These are phyloP conservation scores for Isochrysis galbana DNA, from an alignment of 78 protist species.

Conservation along the genomic window DNA sequence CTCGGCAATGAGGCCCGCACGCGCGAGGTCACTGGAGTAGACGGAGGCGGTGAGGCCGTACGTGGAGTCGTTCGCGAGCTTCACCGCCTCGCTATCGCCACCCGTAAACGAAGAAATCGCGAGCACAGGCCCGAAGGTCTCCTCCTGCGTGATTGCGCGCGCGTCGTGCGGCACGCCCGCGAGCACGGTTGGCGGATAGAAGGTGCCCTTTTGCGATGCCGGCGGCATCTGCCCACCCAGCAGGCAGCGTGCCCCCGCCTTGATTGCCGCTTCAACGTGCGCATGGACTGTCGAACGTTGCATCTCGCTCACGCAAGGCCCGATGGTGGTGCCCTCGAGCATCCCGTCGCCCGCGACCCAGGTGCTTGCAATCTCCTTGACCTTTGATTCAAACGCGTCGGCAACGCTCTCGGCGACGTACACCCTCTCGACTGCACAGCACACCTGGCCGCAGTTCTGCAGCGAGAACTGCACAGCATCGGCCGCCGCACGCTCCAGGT, in stretches of 20 bases:
- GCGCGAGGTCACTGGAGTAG: not conserved
- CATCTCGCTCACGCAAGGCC: not conserved
- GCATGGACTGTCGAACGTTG: not conserved
- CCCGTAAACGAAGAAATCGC: constrained; percentile 27
- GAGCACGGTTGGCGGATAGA: constrained; percentile 53
- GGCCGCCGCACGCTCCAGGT: constrained; percentile 31
- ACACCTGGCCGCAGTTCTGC: constrained; percentile 51
- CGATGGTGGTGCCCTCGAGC: not conserved
- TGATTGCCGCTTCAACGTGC: constrained; percentile 30
- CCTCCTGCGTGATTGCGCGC: not conserved
- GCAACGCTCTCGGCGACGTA: constrained; percentile 34
- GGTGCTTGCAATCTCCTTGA: not conserved
- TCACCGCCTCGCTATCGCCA: constrained; percentile 26
- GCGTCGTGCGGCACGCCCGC: constrained; percentile 16
- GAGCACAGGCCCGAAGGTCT: constrained; percentile 59
- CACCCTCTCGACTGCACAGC: constrained; percentile 51
- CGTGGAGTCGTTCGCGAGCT: constrained; percentile 44
- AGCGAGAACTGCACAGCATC: constrained; percentile 39
- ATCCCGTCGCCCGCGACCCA: not conserved
- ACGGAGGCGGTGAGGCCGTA: constrained; percentile 8
- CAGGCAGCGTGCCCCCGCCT: constrained; percentile 29
- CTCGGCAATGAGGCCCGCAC: not conserved
- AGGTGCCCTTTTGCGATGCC: not conserved
- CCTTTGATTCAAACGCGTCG: not conserved
- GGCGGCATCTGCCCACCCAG: not conserved